Evolutionary conservation across 2,329 filamentous ascomycete genomes (phyloP), one percentile per base, ranked within the genome.

Genomic region (Nothomitra cinnamomea): DNA sequence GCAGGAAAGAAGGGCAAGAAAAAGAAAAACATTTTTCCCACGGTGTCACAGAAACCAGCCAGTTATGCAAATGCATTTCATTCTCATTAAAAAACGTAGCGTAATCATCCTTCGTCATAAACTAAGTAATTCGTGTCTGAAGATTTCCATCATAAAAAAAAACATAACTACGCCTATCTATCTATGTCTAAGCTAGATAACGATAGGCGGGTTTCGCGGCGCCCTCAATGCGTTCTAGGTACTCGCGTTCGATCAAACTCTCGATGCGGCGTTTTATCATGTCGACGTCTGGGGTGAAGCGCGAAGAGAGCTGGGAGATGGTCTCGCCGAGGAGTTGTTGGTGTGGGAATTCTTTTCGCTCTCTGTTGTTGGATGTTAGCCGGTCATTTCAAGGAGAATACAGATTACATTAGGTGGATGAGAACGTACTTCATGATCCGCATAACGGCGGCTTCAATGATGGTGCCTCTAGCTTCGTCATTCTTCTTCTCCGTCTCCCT

Each of bases 261-360:
- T 89, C 85, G 56, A 90, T 83, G n/a, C 81, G 79, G 64, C 79
- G 82, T 73, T 90, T 90, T 69, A 90, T 82, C 69, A 89, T 79
- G 28, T 74, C 72, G 36, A 89, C 75, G 54, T 89, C 84, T 0
- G 85, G 85, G 61, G 79, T 83, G 72, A 90, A 90, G 43, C 83
- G 80, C 51, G 71, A 69, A 0, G 72, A 72, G 17, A 89, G 72
- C 61, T 86, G 82, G n/a, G 74, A 69, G 54, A 89, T 76, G 12
- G 86, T 83, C 65, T 89, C 83, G 17, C 74, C 76, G 42, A 87
- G 71, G 52, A 90, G 78, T 53, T 82, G 75, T 49, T 80, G 74
- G 62, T 90, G 85, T 1, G 73, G 67, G 12, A 85, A 74, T 58
- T 82, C 76, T 64, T 88, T 88, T 54, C 85, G 81, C 70, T 85